Evolutionary conservation across 805 yeast genomes (phyloP).

Genomic region (Candida pseudofarinosa): DNA sequence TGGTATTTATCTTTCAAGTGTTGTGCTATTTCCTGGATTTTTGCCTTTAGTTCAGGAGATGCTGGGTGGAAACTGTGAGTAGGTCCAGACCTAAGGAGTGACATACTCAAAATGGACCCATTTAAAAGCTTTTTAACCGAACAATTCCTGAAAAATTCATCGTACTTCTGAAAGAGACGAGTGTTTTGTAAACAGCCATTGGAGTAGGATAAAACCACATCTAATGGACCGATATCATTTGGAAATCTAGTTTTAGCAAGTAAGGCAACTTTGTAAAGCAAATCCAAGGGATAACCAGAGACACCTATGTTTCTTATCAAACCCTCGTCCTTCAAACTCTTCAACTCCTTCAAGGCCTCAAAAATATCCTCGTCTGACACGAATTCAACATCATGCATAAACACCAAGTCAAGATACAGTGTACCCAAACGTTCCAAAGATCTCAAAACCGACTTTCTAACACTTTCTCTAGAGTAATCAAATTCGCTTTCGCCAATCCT

Average conservation of each 20-base stretch:
- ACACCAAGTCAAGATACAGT: constrained; percentile 71
- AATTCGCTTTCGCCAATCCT: constrained; percentile 64
- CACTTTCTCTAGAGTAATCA: constrained; percentile 63
- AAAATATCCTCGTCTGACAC: constrained; percentile 50
- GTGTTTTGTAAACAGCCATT: constrained; percentile 81
- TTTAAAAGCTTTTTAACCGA: constrained; percentile 60
- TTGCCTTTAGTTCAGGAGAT: constrained; percentile 48
- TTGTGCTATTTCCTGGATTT: constrained; percentile 44
- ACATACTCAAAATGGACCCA: constrained; percentile 88
- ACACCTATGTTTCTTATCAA: constrained; percentile 64
- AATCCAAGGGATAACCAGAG: constrained; percentile 83
- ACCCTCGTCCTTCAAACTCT: constrained; percentile 60
- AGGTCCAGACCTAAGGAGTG: constrained; percentile 62
- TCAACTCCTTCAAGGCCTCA: constrained; percentile 62
- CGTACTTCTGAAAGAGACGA: constrained; percentile 42
- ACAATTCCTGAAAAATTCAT: constrained; percentile 48
- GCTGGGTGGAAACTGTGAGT: constrained; percentile 85
- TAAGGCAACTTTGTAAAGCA: constrained; percentile 51
- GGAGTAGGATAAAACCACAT: constrained; percentile 72
- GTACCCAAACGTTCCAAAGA: constrained; percentile 67
- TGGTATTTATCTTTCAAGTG: constrained; percentile 31
- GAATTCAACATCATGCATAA: constrained; percentile 88
- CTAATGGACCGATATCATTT: constrained; percentile 56
- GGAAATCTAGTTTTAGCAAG: constrained; percentile 18
- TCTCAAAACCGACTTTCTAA: constrained; percentile 60